A percentile compares a stretch with the other conserved stretches of the same genome.
Evolutionary conservation across 2,329 filamentous ascomycete species (phyloP).

Genomic region (Ceratocystis diversiconidia): DNA sequence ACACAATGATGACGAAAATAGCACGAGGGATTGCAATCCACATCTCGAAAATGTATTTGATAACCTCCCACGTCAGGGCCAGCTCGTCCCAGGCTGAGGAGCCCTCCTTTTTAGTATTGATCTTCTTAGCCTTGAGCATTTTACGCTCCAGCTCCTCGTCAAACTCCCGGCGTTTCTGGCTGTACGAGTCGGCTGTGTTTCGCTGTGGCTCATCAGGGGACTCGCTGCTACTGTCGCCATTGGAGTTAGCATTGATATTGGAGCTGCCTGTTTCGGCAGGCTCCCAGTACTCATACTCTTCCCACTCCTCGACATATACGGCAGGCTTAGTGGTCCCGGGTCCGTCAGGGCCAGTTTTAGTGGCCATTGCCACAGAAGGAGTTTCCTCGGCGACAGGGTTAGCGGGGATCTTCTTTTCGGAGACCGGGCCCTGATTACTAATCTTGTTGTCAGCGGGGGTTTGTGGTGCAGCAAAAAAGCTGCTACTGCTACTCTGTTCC

Average conservation of each 20-base stretch:
- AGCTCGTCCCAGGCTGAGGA: constrained; percentile 21
- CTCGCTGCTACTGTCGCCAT: constrained; percentile 7
- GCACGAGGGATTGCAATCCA: constrained; percentile 53
- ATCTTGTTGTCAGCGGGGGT: not conserved
- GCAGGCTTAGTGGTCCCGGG: constrained; percentile 5
- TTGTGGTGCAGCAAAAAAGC: not conserved
- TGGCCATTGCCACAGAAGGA: not conserved
- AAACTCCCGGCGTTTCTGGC: constrained; percentile 14
- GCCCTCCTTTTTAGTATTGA: constrained; percentile 30
- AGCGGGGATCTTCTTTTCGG: not conserved
- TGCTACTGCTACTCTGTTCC: constrained; percentile 22
- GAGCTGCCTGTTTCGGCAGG: constrained; percentile 12
- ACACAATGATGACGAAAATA: constrained; percentile 26
- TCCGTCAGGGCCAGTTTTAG: not conserved
- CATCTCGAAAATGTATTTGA: constrained; percentile 27
- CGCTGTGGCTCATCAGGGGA: constrained; percentile 22
- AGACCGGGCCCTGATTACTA: not conserved
- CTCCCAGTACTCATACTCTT: constrained; percentile 11
- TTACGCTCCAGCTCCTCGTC: constrained; percentile 25
- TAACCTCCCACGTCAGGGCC: constrained; percentile 21
- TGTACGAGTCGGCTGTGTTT: not conserved
- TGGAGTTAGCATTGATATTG: no score
- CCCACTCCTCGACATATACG: constrained; percentile 4
- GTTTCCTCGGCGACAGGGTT: not conserved
- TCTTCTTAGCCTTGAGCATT: constrained; percentile 24